Conservation (phyloP, 371 early-diverging fungal species). For the Mortierella sp. region DNA sequence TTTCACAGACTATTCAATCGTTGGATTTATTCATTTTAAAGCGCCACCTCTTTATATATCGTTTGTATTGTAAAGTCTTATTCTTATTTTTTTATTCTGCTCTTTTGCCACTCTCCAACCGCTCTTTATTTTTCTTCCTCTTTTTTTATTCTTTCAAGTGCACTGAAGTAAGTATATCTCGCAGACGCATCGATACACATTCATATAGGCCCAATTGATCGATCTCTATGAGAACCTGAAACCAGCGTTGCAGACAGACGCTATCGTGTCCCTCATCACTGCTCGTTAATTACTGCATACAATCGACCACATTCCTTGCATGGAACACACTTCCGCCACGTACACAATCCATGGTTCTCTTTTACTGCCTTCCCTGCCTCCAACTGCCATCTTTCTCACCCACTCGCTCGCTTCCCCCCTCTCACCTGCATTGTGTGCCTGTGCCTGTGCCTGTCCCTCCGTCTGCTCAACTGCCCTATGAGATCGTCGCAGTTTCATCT, state of each 20-base stretch:
- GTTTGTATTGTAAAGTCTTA: background rate
- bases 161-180: no score
- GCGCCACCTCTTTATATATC: background rate
- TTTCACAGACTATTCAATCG: background rate
- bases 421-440: background rate
- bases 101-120: constrained; percentile 4
- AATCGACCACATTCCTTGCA: background rate
- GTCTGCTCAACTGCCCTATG: no score
- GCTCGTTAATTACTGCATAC: background rate
- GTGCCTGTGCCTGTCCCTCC: no score
- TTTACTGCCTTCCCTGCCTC: background rate
- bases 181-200: no score
- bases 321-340: background rate
- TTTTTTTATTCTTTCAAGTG: background rate
- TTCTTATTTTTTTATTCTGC: background rate
- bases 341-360: background rate
- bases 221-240: no score
- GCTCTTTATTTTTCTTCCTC: no score
- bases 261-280: no score
- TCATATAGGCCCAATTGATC: no score
- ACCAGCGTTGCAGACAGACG: no score
- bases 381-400: background rate
- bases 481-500: background rate
- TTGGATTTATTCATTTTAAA: background rate
- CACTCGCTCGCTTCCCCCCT: background rate